Evolutionary conservation across 2,329 filamentous ascomycete species (phyloP).

Genomic region (Septoria linicola): DNA sequence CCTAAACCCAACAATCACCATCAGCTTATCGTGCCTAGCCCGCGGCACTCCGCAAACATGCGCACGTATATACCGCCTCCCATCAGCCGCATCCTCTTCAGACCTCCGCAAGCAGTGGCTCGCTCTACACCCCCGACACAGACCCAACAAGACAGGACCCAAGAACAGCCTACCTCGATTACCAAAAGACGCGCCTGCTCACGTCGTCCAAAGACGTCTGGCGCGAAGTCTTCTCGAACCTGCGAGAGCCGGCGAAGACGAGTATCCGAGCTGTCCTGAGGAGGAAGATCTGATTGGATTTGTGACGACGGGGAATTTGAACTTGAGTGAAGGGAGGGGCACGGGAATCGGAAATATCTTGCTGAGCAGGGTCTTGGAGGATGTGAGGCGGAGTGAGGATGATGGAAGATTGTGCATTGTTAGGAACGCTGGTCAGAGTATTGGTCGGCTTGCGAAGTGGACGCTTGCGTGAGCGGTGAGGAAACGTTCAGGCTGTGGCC

Average conservation of each 20-base stretch:
- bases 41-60: slow-evolving; percentile 70
- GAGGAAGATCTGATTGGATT: slow-evolving; percentile 82
- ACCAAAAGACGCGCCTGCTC: slow-evolving; percentile 41
- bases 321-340: slow-evolving; percentile 71
- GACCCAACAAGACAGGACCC: slow-evolving; percentile 25
- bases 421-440: slow-evolving; percentile 72
- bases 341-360: slow-evolving; percentile 72
- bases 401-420: slow-evolving; percentile 70
- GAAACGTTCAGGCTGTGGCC: no score
- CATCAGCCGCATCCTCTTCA: slow-evolving; percentile 43
- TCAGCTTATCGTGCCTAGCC: slow-evolving; percentile 65
- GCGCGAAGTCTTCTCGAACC: slow-evolving; percentile 46
- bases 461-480: slow-evolving; percentile 57
- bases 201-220: slow-evolving; percentile 46
- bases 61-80: slow-evolving; percentile 83
- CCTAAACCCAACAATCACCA: slow-evolving; percentile 51
- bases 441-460: slow-evolving; percentile 80
- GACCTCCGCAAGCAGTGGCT: slow-evolving; percentile 72
- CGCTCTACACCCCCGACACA: slow-evolving; percentile 47
- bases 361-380: slow-evolving; percentile 56
- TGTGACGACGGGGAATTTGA: slow-evolving; percentile 82
- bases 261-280: slow-evolving; percentile 67
- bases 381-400: slow-evolving; percentile 33
- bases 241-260: slow-evolving; percentile 37
- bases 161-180: slow-evolving; percentile 29